Evolutionary conservation across 2,329 filamentous ascomycete species (phyloP).

Genomic region (Helminthosporium solani): DNA sequence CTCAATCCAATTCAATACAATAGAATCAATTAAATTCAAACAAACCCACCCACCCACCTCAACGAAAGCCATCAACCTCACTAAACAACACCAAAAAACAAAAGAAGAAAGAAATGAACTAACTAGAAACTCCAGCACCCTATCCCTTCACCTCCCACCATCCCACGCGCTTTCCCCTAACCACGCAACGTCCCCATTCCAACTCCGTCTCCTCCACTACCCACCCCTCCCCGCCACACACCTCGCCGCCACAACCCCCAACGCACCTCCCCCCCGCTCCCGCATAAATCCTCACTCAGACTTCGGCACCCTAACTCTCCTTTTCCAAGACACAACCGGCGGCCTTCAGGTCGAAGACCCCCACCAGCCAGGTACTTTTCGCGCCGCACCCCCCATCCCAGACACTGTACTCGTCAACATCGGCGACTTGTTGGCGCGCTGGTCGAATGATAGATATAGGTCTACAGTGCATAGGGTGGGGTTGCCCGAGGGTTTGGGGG

Average conservation of each 20-base stretch:
- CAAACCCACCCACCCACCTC: no score
- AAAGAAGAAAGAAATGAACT: no score
- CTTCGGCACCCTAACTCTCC: conserved; percentile 45
- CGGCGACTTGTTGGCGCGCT: conserved; percentile 44
- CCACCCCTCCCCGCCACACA: conserved; percentile 32
- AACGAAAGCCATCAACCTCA: no score
- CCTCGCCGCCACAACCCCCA: conserved; percentile 21
- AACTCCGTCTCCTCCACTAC: conserved; percentile 44
- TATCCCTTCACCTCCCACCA: conserved; percentile 21
- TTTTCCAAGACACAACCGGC: conserved; percentile 46
- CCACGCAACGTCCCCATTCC: conserved; percentile 32
- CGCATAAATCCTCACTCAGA: conserved; percentile 47
- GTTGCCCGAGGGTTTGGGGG: conserved; percentile 19
- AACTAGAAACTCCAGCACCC: background rate
- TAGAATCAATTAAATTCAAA: no score
- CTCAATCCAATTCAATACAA: no score
- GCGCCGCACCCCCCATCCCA: conserved; percentile 30
- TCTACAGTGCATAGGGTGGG: conserved; percentile 45
- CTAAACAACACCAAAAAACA: no score
- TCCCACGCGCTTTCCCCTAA: conserved; percentile 20
- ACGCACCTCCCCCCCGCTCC: conserved; percentile 26
- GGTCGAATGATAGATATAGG: conserved; percentile 41
- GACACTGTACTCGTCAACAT: conserved; percentile 43
- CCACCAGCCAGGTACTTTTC: conserved; percentile 25
- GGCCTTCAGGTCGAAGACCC: conserved; percentile 43